These are phyloP conservation scores for Leccinum uliginosum DNA, from an alignment of 768 basidiomycete species.

Conservation along the genomic window DNA sequence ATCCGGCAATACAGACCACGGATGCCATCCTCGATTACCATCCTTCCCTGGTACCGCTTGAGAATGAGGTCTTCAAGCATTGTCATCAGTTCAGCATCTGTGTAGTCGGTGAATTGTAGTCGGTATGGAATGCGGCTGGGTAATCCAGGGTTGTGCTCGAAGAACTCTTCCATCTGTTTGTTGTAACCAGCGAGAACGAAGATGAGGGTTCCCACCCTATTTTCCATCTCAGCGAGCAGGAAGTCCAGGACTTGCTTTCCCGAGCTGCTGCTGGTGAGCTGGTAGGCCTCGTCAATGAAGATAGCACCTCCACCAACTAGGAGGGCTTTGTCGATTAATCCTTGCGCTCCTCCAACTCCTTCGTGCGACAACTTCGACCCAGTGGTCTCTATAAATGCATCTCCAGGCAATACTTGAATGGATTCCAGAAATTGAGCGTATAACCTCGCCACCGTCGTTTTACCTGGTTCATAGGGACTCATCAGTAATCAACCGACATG, in stretches of 20 bases:
- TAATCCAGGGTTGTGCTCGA: slow-evolving; percentile 71
- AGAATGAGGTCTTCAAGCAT: slow-evolving; percentile 51
- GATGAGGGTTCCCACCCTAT: slow-evolving; percentile 56
- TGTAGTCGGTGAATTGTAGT: slow-evolving; percentile 59
- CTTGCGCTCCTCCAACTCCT: slow-evolving; percentile 38
- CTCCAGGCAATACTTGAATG: slow-evolving; percentile 48
- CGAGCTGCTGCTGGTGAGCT: slow-evolving; percentile 44
- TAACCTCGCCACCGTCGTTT: slow-evolving; percentile 39
- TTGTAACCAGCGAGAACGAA: slow-evolving; percentile 71
- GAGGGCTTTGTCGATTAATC: slow-evolving; percentile 39
- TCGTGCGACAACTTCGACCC: slow-evolving; percentile 56
- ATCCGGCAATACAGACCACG: slow-evolving; percentile 49
- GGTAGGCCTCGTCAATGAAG: slow-evolving; percentile 73
- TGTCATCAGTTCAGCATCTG: slow-evolving; percentile 47
- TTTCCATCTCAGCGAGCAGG: slow-evolving; percentile 73
- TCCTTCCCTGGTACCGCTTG: slow-evolving; percentile 43
- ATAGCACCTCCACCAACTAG: slow-evolving; percentile 58
- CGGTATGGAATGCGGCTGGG: slow-evolving; percentile 62
- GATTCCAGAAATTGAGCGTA: slow-evolving; percentile 63
- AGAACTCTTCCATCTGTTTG: slow-evolving; percentile 73
- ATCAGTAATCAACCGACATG: background rate
- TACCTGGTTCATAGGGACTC: background rate
- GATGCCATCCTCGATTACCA: slow-evolving; percentile 53
- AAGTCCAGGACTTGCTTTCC: slow-evolving; percentile 64
- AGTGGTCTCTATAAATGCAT: slow-evolving; percentile 56